Evolutionary conservation across 2,329 filamentous ascomycete genomes (phyloP).

Genomic region (Verticillium isaacii): DNA sequence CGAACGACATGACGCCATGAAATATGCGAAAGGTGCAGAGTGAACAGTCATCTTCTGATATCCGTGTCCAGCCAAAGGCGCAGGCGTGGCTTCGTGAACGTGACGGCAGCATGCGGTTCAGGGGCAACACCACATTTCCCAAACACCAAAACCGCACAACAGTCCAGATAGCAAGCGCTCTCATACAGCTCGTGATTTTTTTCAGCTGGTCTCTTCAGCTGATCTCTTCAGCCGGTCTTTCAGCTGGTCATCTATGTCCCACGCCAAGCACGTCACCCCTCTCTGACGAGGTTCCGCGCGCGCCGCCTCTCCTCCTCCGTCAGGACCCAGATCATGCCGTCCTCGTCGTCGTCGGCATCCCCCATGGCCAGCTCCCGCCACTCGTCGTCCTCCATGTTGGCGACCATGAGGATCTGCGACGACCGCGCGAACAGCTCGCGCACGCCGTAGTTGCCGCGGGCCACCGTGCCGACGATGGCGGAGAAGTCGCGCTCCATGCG

Average conservation of each 20-base stretch:
- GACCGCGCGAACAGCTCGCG: constrained; percentile 73
- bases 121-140: neutral
- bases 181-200: neutral
- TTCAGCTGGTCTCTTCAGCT: neutral
- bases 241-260: neutral
- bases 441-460: constrained; percentile 69
- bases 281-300: constrained; percentile 62
- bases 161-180: neutral
- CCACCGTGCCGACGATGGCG: constrained; percentile 65
- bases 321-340: constrained; percentile 67
- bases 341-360: constrained; percentile 24
- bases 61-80: too few relatives aligned
- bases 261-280: neutral
- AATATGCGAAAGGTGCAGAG: too few relatives aligned
- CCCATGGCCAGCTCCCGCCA: constrained; percentile 68
- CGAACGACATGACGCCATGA: too few relatives aligned
- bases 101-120: neutral
- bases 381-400: constrained; percentile 94
- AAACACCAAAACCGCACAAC: neutral
- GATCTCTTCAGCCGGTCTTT: too few relatives aligned
- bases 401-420: constrained; percentile 75
- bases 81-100: too few relatives aligned
- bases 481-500: constrained; percentile 80
- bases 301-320: constrained; percentile 68
- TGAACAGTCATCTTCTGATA: too few relatives aligned